Conservation (phyloP, 2,329 filamentous ascomycete genomes). For the Fusarium incarnatum region DNA sequence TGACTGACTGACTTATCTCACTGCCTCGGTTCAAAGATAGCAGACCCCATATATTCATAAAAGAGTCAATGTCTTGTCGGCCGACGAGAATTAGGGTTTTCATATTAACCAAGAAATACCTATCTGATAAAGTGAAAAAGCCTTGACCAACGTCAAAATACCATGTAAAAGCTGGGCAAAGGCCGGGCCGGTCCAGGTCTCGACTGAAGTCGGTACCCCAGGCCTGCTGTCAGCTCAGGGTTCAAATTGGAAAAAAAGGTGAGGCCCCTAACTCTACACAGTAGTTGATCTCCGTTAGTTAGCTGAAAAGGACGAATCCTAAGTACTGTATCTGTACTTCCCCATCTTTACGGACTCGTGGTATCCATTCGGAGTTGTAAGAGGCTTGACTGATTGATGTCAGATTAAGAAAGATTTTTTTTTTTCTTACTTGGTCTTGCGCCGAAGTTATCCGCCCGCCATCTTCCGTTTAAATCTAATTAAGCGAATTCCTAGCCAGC, state of each 20-base stretch:
- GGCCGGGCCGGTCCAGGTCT: background rate
- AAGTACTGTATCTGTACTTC: background rate
- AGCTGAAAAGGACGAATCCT: constrained; percentile 17
- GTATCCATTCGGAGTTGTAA: background rate
- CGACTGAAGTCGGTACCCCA: constrained; percentile 12
- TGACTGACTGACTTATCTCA: background rate
- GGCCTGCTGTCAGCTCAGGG: constrained; percentile 7
- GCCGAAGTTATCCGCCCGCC: constrained; percentile 26
- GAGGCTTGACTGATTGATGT: background rate
- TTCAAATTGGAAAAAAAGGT: background rate
- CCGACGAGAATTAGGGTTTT: background rate
- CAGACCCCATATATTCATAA: background rate
- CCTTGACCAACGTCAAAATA: constrained; percentile 14
- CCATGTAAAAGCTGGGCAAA: background rate
- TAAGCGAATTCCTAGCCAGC: constrained; percentile 17
- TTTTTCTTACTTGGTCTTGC: background rate
- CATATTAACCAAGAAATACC: background rate
- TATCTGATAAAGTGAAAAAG: constrained; percentile 1
- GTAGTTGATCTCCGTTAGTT: constrained; percentile 28
- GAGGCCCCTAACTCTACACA: constrained; percentile 18
- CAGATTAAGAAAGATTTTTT: background rate
- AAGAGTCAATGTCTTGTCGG: background rate
- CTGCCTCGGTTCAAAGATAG: background rate
- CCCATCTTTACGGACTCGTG: background rate
- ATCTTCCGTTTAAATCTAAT: background rate